Conservation (phyloP, 495 filamentous ascomycete genomes). For the Oidiodendron maius region DNA sequence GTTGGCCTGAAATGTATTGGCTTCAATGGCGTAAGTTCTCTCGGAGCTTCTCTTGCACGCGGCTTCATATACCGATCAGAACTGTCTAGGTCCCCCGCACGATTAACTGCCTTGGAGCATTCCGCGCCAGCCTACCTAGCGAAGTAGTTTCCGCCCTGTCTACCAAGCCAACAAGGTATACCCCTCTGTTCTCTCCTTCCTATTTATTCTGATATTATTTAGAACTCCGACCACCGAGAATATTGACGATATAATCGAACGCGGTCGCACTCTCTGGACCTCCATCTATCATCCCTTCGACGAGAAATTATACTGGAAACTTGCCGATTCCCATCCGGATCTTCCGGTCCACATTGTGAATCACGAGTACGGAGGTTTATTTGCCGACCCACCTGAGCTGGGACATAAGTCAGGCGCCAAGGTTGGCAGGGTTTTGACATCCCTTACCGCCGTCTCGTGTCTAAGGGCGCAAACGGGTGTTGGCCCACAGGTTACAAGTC, state of each 20-base stretch:
- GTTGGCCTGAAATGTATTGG: conserved; percentile 77
- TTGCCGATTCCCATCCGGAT: conserved; percentile 67
- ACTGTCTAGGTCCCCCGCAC: conserved; percentile 58
- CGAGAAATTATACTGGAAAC: conserved; percentile 56
- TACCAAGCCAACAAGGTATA: conserved; percentile 41
- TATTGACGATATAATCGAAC: conserved; percentile 40
- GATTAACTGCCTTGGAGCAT: conserved; percentile 70
- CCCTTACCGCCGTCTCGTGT: conserved; percentile 62
- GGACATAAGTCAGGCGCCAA: conserved; percentile 30
- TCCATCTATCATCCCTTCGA: conserved; percentile 69
- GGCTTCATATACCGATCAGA: neutral
- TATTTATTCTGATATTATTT: conserved; percentile 31
- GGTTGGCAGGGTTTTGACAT: conserved; percentile 59
- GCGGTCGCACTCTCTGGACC: conserved; percentile 61
- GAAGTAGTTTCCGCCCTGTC: conserved; percentile 37
- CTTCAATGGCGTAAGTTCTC: conserved; percentile 57
- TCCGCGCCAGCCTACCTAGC: conserved; percentile 49
- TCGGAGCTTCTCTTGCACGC: neutral
- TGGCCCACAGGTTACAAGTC: conserved; percentile 69
- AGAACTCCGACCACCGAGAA: conserved; percentile 34
- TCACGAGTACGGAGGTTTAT: conserved; percentile 61
- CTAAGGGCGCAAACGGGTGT: conserved; percentile 70
- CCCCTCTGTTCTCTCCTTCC: conserved; percentile 38
- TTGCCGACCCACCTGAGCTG: conserved; percentile 51
- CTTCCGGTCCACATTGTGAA: conserved; percentile 71